phyloP scores from a whole-genome alignment of 176 grass and related monocot species.

The barley (Hordeum vulgare) region MorexV3_pseudomolecules_assembly NC_058523.1:59682611-59683110 shows the following conservation, averaged over 20 bases:
- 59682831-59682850: conserved; percentile 59
- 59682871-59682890: background rate
- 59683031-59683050: background rate
- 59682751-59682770: conserved; percentile 60
- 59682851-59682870: background rate
- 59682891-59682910: background rate
- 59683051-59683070: too few relatives aligned
- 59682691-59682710: background rate
- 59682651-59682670: background rate
- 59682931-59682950: background rate
- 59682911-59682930: background rate
- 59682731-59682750: conserved; percentile 49
- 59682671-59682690: background rate
- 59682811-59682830: conserved; percentile 58
- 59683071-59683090: background rate
- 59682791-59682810: conserved; percentile 67
- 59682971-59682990: too few relatives aligned
- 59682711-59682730: conserved; percentile 45
- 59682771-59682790: conserved; percentile 58
- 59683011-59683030: background rate
- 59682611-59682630: background rate
- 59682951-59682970: background rate
- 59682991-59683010: too few relatives aligned
- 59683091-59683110: background rate
- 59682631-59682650: background rate